These are phyloP conservation scores for Xeromyces bisporus DNA, from an alignment of 495 filamentous ascomycete genomes.

Conservation along the genomic window DNA sequence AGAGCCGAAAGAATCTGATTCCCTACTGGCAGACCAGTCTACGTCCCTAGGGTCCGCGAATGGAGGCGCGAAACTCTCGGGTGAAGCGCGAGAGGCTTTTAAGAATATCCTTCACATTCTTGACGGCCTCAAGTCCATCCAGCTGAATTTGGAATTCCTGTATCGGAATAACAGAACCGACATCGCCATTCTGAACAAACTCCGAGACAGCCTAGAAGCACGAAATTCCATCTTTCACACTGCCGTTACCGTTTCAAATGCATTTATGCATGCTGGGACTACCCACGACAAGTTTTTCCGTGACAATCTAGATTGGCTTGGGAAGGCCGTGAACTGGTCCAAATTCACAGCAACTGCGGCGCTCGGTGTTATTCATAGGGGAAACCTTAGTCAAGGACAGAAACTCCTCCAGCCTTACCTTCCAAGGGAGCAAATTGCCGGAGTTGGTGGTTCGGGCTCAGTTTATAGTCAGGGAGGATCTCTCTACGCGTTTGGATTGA, in stretches of 20 bases:
- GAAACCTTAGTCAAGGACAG: constrained; percentile 80
- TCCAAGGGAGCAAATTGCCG: constrained; percentile 46
- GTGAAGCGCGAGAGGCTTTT: constrained; percentile 43
- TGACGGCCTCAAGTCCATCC: constrained; percentile 77
- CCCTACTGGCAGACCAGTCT: constrained; percentile 31
- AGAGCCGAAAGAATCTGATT: constrained; percentile 37
- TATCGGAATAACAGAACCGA: constrained; percentile 86
- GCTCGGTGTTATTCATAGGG: constrained; percentile 88
- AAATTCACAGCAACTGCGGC: constrained; percentile 98
- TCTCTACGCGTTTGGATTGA: constrained; percentile 87
- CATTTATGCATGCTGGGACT: constrained; percentile 98
- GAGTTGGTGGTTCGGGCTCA: constrained; percentile 53
- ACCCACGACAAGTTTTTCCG: constrained; percentile 96
- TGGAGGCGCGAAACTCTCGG: constrained; percentile 20
- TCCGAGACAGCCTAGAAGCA: constrained; percentile 85
- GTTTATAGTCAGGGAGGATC: constrained; percentile 93
- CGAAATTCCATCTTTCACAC: constrained; percentile 98
- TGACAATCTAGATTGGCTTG: constrained; percentile 94
- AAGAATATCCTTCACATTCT: constrained; percentile 73
- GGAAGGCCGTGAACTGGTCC: constrained; percentile 98
- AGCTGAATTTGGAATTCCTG: constrained; percentile 88
- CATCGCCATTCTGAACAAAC: constrained; percentile 80
- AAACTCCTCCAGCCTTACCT: constrained; percentile 93
- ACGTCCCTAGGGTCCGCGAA: constrained; percentile 27
- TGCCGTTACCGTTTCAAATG: constrained; percentile 90